A percentile compares a stretch with the other conserved stretches of the same genome.
Evolutionary conservation across 2,329 filamentous ascomycete species (phyloP).

Genomic region (Blastomyces parvus): DNA sequence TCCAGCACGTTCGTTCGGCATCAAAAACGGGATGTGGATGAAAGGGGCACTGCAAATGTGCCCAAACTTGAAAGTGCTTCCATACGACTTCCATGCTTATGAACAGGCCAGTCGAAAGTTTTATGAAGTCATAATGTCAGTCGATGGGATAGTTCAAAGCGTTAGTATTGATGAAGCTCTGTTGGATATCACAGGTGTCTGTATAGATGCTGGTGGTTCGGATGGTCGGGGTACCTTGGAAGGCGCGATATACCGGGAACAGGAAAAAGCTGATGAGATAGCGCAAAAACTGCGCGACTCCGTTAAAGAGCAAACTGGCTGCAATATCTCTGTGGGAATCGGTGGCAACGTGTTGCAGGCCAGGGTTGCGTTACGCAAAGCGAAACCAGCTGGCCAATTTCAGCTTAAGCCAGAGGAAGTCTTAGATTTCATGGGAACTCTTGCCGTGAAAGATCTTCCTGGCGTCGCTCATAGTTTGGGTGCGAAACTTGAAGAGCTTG

Average conservation of each 20-base stretch:
- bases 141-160: slow-evolving; percentile 81
- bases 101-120: slow-evolving; percentile 84
- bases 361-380: slow-evolving; percentile 80
- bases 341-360: slow-evolving; percentile 84
- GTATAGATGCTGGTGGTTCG: slow-evolving; percentile 56
- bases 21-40: slow-evolving; percentile 99
- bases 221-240: slow-evolving; percentile 57
- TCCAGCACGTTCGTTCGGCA: slow-evolving; percentile 69
- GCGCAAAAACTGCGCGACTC: slow-evolving; percentile 56
- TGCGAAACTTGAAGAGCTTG: slow-evolving; percentile 77
- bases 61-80: slow-evolving; percentile 76
- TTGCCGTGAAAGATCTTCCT: slow-evolving; percentile 73
- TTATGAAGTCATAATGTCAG: slow-evolving; percentile 70
- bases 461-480: slow-evolving; percentile 88
- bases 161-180: slow-evolving; percentile 95
- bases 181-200: slow-evolving; percentile 66
- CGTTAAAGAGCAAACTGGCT: slow-evolving; percentile 67
- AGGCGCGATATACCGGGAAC: slow-evolving; percentile 64
- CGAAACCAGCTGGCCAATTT: slow-evolving; percentile 88
- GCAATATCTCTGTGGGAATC: slow-evolving; percentile 85
- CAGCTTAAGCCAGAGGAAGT: slow-evolving; percentile 76
- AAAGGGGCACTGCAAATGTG: slow-evolving; percentile 75
- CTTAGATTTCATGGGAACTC: slow-evolving; percentile 62
- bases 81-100: slow-evolving; percentile 91
- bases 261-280: slow-evolving; percentile 65